Evolutionary conservation across 2,329 filamentous ascomycete genomes (phyloP), one percentile per base, ranked within the genome.

Genomic region (Thelonectria discophora): DNA sequence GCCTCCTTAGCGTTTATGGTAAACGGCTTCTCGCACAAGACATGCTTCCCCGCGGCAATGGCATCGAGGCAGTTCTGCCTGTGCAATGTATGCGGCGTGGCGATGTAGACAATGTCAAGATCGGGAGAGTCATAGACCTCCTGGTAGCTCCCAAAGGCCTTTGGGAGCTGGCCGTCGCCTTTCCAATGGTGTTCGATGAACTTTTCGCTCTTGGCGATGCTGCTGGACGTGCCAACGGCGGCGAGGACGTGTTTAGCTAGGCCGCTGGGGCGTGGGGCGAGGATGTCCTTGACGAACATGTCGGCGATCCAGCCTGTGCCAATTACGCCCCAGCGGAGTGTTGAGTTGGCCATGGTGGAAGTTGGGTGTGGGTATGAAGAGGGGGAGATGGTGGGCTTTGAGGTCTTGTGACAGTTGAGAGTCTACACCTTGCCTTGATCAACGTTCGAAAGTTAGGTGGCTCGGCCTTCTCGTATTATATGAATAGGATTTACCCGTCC

Each of bases 21-120:
- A 55, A 82, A 81, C 0, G 80, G 70, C 65, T 82, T 82, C 63
- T 82, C 80, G 56, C 80, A 82, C 0, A 82, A 71, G 0, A 82
- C 73, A 45, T 81, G 73, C 64, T 82, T 82, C 0, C 79, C 79
- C 1, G 73, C 73, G 1, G 64, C 69, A 45, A 82, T 81, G 11
- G 79, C 80, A 47, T 79, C 77, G 2, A 82, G 74, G 37, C 76
- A 79, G 55, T 79, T 78, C 40, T 76, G 74, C 54, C 76, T 77
- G 68, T 82, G 80, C 54, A 81, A 76, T 21, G 74, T 74, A 61
- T 81, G 79, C 0, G 80, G 80, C 3, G 77, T 81, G 43, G 78
- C 80, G 30, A 82, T 77, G 68, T 82, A 82, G 15, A 82, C 69
- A 17, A 79, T 75, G 59, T 82, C 80, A 20, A 82, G 79, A 10